These are phyloP conservation scores for Candida labiduridarum DNA, from an alignment of 1,139 yeast genomes.

Conservation along the genomic window DNA sequence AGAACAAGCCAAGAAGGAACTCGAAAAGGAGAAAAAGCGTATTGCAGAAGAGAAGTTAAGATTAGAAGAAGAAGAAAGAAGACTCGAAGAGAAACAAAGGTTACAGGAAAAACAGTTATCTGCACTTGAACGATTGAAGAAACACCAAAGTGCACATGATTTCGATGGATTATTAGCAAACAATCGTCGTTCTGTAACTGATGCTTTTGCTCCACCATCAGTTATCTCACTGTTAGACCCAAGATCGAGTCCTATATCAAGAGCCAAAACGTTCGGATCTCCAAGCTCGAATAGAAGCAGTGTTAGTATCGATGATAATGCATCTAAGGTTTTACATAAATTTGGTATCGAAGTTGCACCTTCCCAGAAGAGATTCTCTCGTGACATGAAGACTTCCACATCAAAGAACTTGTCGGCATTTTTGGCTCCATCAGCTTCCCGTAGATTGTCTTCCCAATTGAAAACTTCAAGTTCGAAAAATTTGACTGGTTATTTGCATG, in stretches of 20 bases:
- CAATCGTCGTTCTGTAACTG: constrained; percentile 25
- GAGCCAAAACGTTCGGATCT: constrained; percentile 42
- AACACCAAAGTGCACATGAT: constrained; percentile 31
- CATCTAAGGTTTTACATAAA: constrained; percentile 43
- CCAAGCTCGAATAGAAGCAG: constrained; percentile 21
- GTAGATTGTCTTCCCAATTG: constrained; percentile 17
- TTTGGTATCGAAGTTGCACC: constrained; percentile 45
- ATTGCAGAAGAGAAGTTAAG: constrained; percentile 18
- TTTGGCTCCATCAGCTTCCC: constrained; percentile 19
- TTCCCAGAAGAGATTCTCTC: constrained; percentile 25
- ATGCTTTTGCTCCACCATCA: constrained; percentile 16
- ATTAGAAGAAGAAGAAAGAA: constrained; percentile 14
- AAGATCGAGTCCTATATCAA: constrained; percentile 31
- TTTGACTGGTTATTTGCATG: constrained; percentile 31
- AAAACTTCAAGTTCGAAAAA: constrained; percentile 51
- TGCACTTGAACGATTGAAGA: constrained; percentile 33
- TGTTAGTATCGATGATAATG: constrained; percentile 17
- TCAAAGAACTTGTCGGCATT: constrained; percentile 44
- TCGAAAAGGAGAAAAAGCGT: constrained; percentile 17
- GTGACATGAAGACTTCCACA: constrained; percentile 44
- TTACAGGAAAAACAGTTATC: constrained; percentile 33
- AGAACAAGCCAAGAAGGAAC: constrained; percentile 15
- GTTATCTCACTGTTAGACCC: constrained; percentile 42
- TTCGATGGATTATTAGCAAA: constrained; percentile 24
- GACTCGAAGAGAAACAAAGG: constrained; percentile 17